These are phyloP conservation scores for Zygoascus sp. DNA, from an alignment of 1,139 yeast species.

Conservation along the genomic window DNA sequence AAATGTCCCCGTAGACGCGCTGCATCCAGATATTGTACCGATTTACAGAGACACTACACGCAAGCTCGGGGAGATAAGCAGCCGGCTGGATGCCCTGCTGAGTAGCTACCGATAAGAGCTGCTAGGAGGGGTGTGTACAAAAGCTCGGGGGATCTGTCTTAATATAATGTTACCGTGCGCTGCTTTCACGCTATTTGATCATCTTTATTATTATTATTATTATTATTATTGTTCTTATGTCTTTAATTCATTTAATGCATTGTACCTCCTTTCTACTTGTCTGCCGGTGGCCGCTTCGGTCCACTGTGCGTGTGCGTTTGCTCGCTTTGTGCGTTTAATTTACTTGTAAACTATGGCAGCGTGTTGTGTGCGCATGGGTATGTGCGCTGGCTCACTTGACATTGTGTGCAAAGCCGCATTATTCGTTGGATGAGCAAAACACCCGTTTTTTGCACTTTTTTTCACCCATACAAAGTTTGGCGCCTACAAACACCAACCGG, in stretches of 20 bases:
- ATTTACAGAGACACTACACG: constrained; percentile 30
- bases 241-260: background rate
- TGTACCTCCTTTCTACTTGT: background rate
- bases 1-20: constrained; percentile 7
- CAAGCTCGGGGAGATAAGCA: constrained; percentile 28
- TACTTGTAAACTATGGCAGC: background rate
- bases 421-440: background rate
- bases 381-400: no score
- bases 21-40: constrained; percentile 33
- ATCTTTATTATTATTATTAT: background rate
- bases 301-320: no score
- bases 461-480: constrained; percentile 9
- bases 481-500: background rate
- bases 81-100: constrained; percentile 27
- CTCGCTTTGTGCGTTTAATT: background rate
- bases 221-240: background rate
- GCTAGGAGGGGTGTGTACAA: no score
- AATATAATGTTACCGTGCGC: no score
- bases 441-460: constrained; percentile 4
- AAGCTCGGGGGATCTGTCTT: no score
- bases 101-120: constrained; percentile 17
- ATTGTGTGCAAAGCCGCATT: no score
- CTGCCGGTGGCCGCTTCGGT: no score
- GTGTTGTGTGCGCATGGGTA: background rate
- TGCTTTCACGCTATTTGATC: no score